These are phyloP conservation scores for Malania oleifera DNA, from an alignment of 164 flowering plant species.

Conservation along the genomic window DNA sequence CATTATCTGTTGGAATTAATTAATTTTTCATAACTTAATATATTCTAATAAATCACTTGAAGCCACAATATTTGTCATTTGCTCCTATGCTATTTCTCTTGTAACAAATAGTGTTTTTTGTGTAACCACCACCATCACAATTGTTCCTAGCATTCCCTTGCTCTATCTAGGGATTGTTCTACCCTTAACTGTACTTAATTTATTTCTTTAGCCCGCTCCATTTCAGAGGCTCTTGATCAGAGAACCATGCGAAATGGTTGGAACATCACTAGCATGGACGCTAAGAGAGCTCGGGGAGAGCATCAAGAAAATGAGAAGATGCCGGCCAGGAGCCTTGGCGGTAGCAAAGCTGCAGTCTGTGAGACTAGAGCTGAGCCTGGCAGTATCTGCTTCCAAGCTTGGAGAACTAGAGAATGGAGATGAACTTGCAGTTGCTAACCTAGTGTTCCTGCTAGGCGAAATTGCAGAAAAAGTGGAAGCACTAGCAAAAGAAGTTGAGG, in stretches of 20 bases:
- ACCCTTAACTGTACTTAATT: not conserved
- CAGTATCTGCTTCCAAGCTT: constrained; percentile 11
- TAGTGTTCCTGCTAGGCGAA: constrained; percentile 40
- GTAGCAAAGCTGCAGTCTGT: constrained; percentile 32
- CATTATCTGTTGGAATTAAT: too few relatives aligned
- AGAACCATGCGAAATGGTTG: constrained; percentile 45
- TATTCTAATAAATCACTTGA: too few relatives aligned
- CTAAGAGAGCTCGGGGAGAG: constrained; percentile 54
- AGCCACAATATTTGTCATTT: too few relatives aligned
- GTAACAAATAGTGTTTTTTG: too few relatives aligned
- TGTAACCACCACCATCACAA: too few relatives aligned
- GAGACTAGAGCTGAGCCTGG: constrained; percentile 28
- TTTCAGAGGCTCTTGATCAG: constrained; percentile 24
- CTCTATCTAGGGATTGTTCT: too few relatives aligned
- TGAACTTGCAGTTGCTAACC: constrained; percentile 34
- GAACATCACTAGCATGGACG: constrained; percentile 27
- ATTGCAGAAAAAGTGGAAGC: constrained; percentile 43
- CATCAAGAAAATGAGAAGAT: constrained; percentile 39
- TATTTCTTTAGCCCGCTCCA: constrained; percentile 26
- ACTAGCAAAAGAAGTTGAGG: constrained; percentile 52
- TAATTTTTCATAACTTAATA: too few relatives aligned
- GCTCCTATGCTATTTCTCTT: too few relatives aligned
- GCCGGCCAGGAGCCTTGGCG: constrained; percentile 14
- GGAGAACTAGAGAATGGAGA: constrained; percentile 19
- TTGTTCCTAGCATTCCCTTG: too few relatives aligned